Conservation (phyloP, 257 asterid species). For the Paulownia fortunei region DNA sequence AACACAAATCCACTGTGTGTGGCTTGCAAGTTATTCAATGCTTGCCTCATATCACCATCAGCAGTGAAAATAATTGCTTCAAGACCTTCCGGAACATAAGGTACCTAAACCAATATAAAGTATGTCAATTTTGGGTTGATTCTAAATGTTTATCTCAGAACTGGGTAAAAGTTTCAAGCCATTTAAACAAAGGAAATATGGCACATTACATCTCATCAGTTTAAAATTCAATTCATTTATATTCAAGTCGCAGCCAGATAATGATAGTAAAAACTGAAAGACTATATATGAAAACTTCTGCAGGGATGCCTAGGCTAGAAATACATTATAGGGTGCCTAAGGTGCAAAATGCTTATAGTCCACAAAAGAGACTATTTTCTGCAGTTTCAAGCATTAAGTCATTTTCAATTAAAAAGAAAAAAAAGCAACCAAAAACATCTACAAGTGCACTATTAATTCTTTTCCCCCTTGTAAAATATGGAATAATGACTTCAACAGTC, state of each 20-base stretch:
- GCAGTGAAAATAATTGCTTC: conserved; percentile 98
- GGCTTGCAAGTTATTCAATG: conserved; percentile 96
- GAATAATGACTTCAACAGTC: not conserved
- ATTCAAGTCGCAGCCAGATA: not conserved
- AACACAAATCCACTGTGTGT: conserved; percentile 94
- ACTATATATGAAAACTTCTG: not conserved
- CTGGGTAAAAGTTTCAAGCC: not conserved
- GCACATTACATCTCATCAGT: not conserved
- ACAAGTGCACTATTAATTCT: not conserved
- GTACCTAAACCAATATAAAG: conserved; percentile 57
- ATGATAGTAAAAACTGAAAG: not conserved
- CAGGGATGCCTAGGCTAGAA: conserved; percentile 9
- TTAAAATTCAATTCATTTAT: not conserved
- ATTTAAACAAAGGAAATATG: conserved; percentile 5
- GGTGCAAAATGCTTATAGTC: conserved; percentile 7
- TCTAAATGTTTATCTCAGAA: not conserved
- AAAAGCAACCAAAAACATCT: not conserved
- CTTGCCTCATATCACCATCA: conserved; percentile 99
- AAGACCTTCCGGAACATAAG: conserved; percentile 96
- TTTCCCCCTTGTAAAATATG: conserved; percentile 8
- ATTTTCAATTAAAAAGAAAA: not conserved
- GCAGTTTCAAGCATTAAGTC: conserved; percentile 6
- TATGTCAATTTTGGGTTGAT: not conserved
- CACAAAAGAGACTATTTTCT: not conserved
- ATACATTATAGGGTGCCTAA: not conserved